Percentiles rank a stretch among this genome's conserved stretches.
Conservation (phyloP, 441 rosid genomes). For the Hura crepitans region DNA sequence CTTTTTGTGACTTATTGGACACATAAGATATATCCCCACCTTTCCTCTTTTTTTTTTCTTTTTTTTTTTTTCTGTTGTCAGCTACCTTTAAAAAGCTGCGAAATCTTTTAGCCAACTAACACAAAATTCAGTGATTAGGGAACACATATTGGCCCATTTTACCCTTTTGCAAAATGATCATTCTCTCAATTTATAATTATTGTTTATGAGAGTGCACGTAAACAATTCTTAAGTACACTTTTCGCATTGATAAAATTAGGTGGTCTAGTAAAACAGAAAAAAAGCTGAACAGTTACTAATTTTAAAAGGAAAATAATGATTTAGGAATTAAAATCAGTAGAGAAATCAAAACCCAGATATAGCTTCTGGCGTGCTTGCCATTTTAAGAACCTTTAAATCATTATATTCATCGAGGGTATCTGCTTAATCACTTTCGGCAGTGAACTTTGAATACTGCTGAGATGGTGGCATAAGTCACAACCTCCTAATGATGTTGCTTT, state of each 20-base stretch:
- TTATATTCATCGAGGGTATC: too few species aligned
- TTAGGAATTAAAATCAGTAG: background rate
- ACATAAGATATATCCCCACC: background rate
- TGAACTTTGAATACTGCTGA: background rate
- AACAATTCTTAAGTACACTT: background rate
- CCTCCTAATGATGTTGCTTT: too few species aligned
- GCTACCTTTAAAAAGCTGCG: conserved; percentile 13
- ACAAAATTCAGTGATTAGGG: conserved; percentile 13
- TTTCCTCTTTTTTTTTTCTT: too few species aligned
- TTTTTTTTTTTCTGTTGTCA: background rate
- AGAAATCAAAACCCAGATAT: background rate
- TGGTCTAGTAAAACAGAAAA: background rate
- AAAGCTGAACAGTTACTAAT: background rate
- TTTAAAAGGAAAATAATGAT: background rate
- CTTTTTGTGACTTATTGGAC: conserved; percentile 7
- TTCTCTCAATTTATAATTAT: background rate
- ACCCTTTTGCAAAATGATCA: conserved; percentile 7
- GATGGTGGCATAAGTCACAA: too few species aligned
- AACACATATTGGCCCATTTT: conserved; percentile 13
- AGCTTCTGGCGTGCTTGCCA: too few species aligned
- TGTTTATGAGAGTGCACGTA: background rate
- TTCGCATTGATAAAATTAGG: background rate
- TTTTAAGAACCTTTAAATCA: too few species aligned
- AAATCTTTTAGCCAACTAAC: conserved; percentile 1
- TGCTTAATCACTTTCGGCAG: too few species aligned